phyloP scores from a whole-genome alignment of 2,329 filamentous ascomycete genomes.

The Alternaria arbusti region DNA sequence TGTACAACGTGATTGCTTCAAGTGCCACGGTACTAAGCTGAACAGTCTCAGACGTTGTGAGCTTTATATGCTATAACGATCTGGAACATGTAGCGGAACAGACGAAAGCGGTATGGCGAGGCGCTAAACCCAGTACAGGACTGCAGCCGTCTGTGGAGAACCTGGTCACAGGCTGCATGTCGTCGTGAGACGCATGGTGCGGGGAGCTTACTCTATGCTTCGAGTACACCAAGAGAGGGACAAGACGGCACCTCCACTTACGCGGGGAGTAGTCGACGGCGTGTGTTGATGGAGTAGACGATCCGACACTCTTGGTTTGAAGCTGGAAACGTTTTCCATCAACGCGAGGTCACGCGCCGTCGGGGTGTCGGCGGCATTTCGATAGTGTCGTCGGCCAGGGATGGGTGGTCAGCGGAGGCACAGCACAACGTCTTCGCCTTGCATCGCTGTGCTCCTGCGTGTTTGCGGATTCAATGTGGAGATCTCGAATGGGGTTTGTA shows the following conservation, averaged over 20 bases:
- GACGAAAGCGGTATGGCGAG: slow-evolving; percentile 9
- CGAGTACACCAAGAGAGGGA: not conserved
- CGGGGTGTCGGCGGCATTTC: not conserved
- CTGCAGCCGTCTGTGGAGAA: slow-evolving; percentile 12
- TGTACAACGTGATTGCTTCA: not conserved
- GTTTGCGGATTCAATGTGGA: not conserved
- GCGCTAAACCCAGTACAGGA: slow-evolving; percentile 19
- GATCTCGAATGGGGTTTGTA: not conserved
- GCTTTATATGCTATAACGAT: slow-evolving; percentile 7
- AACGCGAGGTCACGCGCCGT: not conserved
- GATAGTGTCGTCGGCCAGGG: not conserved
- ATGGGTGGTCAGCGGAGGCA: not conserved
- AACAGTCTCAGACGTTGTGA: not conserved
- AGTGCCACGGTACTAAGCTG: not conserved
- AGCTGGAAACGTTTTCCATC: not conserved
- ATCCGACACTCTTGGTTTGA: not conserved
- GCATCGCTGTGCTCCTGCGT: not conserved
- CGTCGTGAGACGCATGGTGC: not conserved
- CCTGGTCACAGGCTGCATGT: not conserved
- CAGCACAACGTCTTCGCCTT: not conserved
- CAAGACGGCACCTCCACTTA: not conserved
- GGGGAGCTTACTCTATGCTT: slow-evolving; percentile 2
- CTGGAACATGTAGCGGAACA: slow-evolving; percentile 8
- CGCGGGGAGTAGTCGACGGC: not conserved
- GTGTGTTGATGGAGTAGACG: not conserved